Base-by-base conservation (phyloP, 129 eudicot species). In the Deinandra increscens region DNA sequence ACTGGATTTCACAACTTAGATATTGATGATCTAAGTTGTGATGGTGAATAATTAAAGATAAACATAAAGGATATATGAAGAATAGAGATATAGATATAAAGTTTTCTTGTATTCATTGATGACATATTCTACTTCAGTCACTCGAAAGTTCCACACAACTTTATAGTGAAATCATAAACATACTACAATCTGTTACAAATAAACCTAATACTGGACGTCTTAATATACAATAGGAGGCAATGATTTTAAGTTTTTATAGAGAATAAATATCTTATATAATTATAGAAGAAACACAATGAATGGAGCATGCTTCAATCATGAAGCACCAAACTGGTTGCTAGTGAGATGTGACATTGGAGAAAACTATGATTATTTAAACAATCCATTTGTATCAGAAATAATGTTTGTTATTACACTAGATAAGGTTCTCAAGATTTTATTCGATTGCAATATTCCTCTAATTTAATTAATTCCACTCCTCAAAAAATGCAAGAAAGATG, bases 341-440 rank as follows among this genome's bases (percentile, higher is more conserved):
- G 80, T 75, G 80, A 45, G 45, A 45, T 42, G 46, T 64, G 69
- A 75, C 80, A 75, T 75, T 60, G 62, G 69, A 45, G 44, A 58
- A 67, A 58, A 45, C 43, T 59, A 67, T 56, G 73, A 67, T 75
- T 75, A 75, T 67, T 59, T 66, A 13, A 8, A 41, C 48, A 41
- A 75, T 58, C 74, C 9, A 59, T 33, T 34, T 46, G 80, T 67
- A 67, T 68, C 74, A 53, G 41, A 58, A 58, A 75, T 75, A 75
- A 44, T 75, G 31, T 75, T 75, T 58, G 19, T 75, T 56, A 65
- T 56, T 45, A 3, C 9, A 56, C 69, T 46, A 59, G 80, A 75
- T 75, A 75, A 22, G 74, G 61, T 6, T 68, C 62, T 58, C 74
- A 75, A 58, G 80, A 75, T 75, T 34, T 75, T 67, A 67, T 75